These are phyloP conservation scores for Saccharum officinarum DNA, from an alignment of 176 grass and related monocot species.

Conservation along the genomic window DNA sequence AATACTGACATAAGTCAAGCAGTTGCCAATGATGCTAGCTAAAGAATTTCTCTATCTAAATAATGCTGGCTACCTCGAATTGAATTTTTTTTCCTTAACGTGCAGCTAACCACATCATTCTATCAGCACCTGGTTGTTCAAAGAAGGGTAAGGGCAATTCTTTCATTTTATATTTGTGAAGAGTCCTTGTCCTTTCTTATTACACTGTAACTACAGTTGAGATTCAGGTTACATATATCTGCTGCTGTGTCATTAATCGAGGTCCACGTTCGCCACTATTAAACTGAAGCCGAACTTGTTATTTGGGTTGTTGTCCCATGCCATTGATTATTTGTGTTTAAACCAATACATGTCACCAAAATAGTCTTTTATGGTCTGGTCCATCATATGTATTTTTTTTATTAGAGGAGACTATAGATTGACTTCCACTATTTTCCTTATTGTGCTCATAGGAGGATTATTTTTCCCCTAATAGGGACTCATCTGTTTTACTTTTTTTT, in stretches of 20 bases:
- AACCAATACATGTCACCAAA: not conserved
- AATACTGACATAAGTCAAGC: not conserved
- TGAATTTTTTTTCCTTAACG: conserved; percentile 33
- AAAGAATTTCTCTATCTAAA: not conserved
- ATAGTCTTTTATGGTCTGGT: not conserved
- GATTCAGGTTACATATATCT: not conserved
- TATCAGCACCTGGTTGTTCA: conserved; percentile 96
- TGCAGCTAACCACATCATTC: conserved; percentile 81
- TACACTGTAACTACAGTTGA: not conserved
- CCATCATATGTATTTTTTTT: not conserved
- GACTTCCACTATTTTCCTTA: not conserved
- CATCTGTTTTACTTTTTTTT: not conserved
- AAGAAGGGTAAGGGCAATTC: conserved; percentile 72
- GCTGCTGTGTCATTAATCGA: not conserved
- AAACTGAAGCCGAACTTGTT: conserved; percentile 12
- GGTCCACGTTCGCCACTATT: not conserved
- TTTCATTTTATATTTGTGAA: conserved; percentile 11
- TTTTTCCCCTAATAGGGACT: not conserved
- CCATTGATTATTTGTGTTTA: conserved; percentile 6
- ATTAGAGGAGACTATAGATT: not conserved
- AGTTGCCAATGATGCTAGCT: not conserved
- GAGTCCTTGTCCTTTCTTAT: conserved; percentile 7
- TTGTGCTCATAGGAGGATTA: not conserved
- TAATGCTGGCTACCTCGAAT: not conserved
- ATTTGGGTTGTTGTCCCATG: not conserved